Percentiles rank a stretch among this genome's conserved stretches.
Conservation (phyloP, 352 stramenopile species). For the Globisporangium recalcitrans region DNA sequence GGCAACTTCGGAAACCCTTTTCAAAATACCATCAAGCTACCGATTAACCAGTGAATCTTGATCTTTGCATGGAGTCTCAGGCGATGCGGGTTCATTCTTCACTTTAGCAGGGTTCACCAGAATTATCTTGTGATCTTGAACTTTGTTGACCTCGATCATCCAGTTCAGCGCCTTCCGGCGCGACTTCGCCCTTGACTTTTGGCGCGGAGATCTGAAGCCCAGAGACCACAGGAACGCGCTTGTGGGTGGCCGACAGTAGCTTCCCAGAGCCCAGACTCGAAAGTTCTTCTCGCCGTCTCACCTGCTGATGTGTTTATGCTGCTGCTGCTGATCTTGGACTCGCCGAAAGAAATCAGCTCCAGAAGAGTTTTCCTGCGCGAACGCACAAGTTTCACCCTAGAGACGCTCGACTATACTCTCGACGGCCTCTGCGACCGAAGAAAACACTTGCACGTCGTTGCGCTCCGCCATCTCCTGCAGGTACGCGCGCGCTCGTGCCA, state of each 20-base stretch:
- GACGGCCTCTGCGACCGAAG: constrained; percentile 55
- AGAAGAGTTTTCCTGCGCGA: not conserved
- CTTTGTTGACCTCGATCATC: too few relatives aligned
- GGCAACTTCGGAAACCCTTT: not conserved
- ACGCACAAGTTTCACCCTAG: constrained; percentile 8
- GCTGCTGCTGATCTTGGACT: not conserved
- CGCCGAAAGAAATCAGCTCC: not conserved
- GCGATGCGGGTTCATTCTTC: not conserved
- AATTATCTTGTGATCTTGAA: not conserved
- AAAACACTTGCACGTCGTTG: constrained; percentile 71
- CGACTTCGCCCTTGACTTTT: not conserved
- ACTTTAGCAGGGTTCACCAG: not conserved
- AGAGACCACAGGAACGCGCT: not conserved
- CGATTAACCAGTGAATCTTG: not conserved
- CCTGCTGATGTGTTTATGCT: not conserved
- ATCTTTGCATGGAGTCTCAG: too few relatives aligned
- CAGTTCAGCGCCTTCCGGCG: too few relatives aligned
- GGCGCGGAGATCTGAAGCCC: not conserved
- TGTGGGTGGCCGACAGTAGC: not conserved
- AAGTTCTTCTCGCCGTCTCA: not conserved
- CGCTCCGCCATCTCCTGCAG: constrained; percentile 82
- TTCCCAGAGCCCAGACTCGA: not conserved
- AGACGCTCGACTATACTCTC: constrained; percentile 59
- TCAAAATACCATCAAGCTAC: not conserved
- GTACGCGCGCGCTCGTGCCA: constrained; percentile 71